Conservation (phyloP, 2,329 filamentous ascomycete species). For the Gremmenia infestans region DNA sequence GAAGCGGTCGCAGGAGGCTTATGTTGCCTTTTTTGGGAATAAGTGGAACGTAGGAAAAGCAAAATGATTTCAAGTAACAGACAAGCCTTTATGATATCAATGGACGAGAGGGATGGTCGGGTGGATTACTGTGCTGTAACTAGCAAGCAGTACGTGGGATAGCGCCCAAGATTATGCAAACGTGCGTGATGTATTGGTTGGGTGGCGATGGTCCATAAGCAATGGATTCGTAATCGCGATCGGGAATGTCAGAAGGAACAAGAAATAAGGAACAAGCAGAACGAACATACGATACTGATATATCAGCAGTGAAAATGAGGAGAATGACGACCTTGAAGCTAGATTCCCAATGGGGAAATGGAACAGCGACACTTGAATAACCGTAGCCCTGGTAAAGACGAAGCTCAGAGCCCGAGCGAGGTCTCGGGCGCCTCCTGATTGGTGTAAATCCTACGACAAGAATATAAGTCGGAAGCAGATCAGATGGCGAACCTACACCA, state of each 20-base stretch:
- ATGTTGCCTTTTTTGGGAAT: not conserved
- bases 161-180: slow-evolving; percentile 18
- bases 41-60: not conserved
- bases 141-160: slow-evolving; percentile 7
- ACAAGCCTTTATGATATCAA: not conserved
- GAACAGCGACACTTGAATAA: not conserved
- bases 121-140: slow-evolving; percentile 10
- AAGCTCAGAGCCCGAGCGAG: not conserved
- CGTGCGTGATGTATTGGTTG: slow-evolving; percentile 22
- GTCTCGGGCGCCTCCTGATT: not conserved
- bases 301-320: not conserved
- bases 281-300: not conserved
- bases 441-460: not conserved
- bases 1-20: not conserved
- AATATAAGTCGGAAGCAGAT: slow-evolving; percentile 7
- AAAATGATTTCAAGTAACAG: not conserved
- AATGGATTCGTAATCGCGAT: slow-evolving; percentile 17
- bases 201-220: slow-evolving; percentile 4
- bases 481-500: not conserved
- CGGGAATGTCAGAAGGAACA: not conserved
- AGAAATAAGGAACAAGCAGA: not conserved
- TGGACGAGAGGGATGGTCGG: not conserved
- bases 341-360: slow-evolving; percentile 6
- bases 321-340: slow-evolving; percentile 4
- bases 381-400: not conserved